Percentiles rank a stretch among this genome's conserved stretches.
Conservation (phyloP, 768 basidiomycete species). For the Boletus reticuloceps region DNA sequence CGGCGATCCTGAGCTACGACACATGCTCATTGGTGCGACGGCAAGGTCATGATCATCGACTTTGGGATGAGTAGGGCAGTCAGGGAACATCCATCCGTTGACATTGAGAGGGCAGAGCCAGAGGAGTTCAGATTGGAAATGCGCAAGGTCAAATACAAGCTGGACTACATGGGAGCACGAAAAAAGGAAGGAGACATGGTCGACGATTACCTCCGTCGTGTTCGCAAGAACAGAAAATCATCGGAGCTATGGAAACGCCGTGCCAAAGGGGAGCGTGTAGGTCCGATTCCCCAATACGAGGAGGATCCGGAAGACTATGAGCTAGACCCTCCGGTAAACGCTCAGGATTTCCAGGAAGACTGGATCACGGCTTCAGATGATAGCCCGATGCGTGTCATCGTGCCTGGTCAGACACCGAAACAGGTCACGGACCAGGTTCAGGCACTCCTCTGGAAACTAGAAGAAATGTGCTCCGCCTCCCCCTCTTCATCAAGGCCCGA, state of each 20-base stretch:
- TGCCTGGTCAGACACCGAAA: slow-evolving; percentile 34
- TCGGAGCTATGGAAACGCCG: slow-evolving; percentile 29
- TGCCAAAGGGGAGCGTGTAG: slow-evolving; percentile 25
- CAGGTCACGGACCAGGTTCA: slow-evolving; percentile 22
- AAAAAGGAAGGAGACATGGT: slow-evolving; percentile 35
- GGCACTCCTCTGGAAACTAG: slow-evolving; percentile 19
- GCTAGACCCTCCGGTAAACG: slow-evolving; percentile 31
- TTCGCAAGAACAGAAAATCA: slow-evolving; percentile 27
- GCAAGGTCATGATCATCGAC: slow-evolving; percentile 52
- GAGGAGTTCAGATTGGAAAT: slow-evolving; percentile 50
- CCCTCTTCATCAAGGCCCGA: neutral
- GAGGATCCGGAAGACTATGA: slow-evolving; percentile 33
- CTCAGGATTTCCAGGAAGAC: slow-evolving; percentile 31
- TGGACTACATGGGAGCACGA: slow-evolving; percentile 43
- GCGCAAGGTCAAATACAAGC: slow-evolving; percentile 53
- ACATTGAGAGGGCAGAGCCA: slow-evolving; percentile 35
- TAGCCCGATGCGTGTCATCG: slow-evolving; percentile 34
- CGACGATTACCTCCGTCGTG: slow-evolving; percentile 28
- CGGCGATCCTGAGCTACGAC: slow-evolving; percentile 45
- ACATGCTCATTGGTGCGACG: slow-evolving; percentile 57
- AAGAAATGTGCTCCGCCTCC: slow-evolving; percentile 10
- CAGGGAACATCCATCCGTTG: slow-evolving; percentile 30
- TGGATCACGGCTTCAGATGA: slow-evolving; percentile 37
- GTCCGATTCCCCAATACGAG: slow-evolving; percentile 31
- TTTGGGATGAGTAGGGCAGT: slow-evolving; percentile 43